These are phyloP conservation scores for Camillea tinctor DNA, from an alignment of 2,329 filamentous ascomycete genomes.

Conservation along the genomic window DNA sequence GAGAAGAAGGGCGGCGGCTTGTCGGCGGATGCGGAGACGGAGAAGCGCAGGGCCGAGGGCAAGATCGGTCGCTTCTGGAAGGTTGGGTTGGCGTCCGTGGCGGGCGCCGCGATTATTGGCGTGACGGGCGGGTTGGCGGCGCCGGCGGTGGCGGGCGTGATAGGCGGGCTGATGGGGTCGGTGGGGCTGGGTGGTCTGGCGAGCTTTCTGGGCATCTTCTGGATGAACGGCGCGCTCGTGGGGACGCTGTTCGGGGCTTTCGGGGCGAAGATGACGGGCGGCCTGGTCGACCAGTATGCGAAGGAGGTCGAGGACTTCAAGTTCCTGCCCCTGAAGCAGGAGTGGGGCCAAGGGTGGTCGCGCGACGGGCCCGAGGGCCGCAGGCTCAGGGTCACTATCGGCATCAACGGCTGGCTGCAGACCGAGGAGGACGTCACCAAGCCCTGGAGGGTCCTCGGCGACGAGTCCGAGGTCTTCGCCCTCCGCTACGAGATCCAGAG, in stretches of 20 bases:
- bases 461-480: slow-evolving; percentile 77
- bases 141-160: slow-evolving; percentile 79
- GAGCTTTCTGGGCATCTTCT: slow-evolving; percentile 81
- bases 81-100: slow-evolving; percentile 83
- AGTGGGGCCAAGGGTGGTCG: slow-evolving; percentile 36
- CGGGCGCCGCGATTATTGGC: slow-evolving; percentile 86
- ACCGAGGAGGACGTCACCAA: slow-evolving; percentile 71
- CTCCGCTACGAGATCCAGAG: slow-evolving; percentile 79
- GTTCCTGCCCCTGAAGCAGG: slow-evolving; percentile 70
- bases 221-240: slow-evolving; percentile 81
- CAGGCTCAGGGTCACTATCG: slow-evolving; percentile 76
- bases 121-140: slow-evolving; percentile 90
- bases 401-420: slow-evolving; percentile 83
- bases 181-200: slow-evolving; percentile 83
- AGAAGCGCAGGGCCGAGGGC: slow-evolving; percentile 70
- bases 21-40: slow-evolving; percentile 73
- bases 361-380: slow-evolving; percentile 34
- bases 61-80: slow-evolving; percentile 78
- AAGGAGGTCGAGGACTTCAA: slow-evolving; percentile 78
- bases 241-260: slow-evolving; percentile 88
- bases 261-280: slow-evolving; percentile 74
- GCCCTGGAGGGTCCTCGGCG: slow-evolving; percentile 75
- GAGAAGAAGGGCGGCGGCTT: slow-evolving; percentile 49
- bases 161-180: slow-evolving; percentile 81
- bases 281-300: slow-evolving; percentile 86